Evolutionary conservation across 2,329 filamentous ascomycete genomes (phyloP).

Genomic region (Aspergillus sclerotialis): DNA sequence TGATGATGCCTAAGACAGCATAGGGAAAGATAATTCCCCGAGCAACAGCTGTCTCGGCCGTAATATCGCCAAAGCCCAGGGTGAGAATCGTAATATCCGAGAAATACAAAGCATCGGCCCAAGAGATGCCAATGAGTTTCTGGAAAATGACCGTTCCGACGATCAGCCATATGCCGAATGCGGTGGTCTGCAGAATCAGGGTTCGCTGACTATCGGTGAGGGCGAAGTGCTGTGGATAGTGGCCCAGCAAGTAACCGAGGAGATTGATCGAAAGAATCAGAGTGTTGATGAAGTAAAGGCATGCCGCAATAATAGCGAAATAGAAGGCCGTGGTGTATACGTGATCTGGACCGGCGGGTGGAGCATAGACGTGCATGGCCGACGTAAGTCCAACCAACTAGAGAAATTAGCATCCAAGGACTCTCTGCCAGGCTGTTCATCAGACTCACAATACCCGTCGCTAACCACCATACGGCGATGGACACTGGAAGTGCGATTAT

Average conservation of each 20-base stretch:
- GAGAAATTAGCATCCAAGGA: constrained; percentile 1
- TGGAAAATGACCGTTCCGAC: constrained; percentile 71
- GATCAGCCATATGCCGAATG: constrained; percentile 74
- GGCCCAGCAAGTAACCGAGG: constrained; percentile 64
- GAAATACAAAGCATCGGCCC: constrained; percentile 73
- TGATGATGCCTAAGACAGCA: constrained; percentile 74
- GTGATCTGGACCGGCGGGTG: constrained; percentile 42
- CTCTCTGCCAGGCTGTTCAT: background rate
- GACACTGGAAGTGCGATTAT: constrained; percentile 75
- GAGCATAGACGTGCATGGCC: constrained; percentile 57
- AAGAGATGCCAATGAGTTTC: constrained; percentile 65
- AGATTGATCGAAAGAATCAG: constrained; percentile 73
- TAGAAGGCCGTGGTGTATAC: constrained; percentile 76
- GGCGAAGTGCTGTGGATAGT: constrained; percentile 71
- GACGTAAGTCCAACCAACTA: constrained; percentile 62
- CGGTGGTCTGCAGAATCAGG: constrained; percentile 82
- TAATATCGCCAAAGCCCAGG: constrained; percentile 57
- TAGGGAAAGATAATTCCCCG: constrained; percentile 75
- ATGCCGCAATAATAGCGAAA: constrained; percentile 73
- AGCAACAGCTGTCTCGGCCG: constrained; percentile 49
- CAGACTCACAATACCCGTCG: constrained; percentile 49
- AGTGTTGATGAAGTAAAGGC: constrained; percentile 72
- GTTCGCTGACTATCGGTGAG: constrained; percentile 77
- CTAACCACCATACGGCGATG: constrained; percentile 69
- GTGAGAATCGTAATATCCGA: constrained; percentile 63